Evolutionary conservation across 2,329 filamentous ascomycete species (phyloP).

Genomic region (Diaporthe longicolla): DNA sequence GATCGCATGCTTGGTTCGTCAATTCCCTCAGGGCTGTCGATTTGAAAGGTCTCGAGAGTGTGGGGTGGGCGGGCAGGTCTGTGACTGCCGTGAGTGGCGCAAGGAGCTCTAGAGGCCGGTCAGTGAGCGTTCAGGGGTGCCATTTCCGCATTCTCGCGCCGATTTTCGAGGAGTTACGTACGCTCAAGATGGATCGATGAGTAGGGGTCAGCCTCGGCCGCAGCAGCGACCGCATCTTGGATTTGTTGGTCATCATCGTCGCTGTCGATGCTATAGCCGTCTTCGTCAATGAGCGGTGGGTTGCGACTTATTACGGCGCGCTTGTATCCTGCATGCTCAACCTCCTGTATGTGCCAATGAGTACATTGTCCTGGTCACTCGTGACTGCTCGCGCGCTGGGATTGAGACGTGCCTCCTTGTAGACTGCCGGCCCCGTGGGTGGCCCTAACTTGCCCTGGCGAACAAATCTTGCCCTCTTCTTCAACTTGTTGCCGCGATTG

Average conservation of each 20-base stretch:
- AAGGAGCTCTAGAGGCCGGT: slow-evolving; percentile 71
- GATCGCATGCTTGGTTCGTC: slow-evolving; percentile 75
- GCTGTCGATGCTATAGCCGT: slow-evolving; percentile 82
- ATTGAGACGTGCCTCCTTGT: slow-evolving; percentile 73
- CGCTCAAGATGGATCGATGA: slow-evolving; percentile 79
- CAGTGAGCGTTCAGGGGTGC: slow-evolving; percentile 46
- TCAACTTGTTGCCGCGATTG: slow-evolving; percentile 85
- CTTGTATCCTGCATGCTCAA: slow-evolving; percentile 81
- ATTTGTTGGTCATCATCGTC: slow-evolving; percentile 77
- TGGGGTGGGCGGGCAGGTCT: slow-evolving; percentile 81
- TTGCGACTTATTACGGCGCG: slow-evolving; percentile 82
- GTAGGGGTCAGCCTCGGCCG: slow-evolving; percentile 82
- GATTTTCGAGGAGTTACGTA: slow-evolving; percentile 56
- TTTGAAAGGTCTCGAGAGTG: slow-evolving; percentile 80
- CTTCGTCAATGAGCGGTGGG: slow-evolving; percentile 79
- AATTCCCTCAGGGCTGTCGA: slow-evolving; percentile 81
- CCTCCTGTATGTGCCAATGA: slow-evolving; percentile 63
- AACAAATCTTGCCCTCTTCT: slow-evolving; percentile 80
- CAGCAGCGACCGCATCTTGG: slow-evolving; percentile 71
- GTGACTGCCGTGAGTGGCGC: slow-evolving; percentile 82
- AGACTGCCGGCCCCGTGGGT: slow-evolving; percentile 75
- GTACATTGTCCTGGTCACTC: slow-evolving; percentile 42
- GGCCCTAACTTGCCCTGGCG: slow-evolving; percentile 78
- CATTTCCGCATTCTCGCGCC: background rate
- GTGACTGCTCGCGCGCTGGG: slow-evolving; percentile 3